phyloP scores from a whole-genome alignment of 331 rosid species.

The Malus hybrid region DNA sequence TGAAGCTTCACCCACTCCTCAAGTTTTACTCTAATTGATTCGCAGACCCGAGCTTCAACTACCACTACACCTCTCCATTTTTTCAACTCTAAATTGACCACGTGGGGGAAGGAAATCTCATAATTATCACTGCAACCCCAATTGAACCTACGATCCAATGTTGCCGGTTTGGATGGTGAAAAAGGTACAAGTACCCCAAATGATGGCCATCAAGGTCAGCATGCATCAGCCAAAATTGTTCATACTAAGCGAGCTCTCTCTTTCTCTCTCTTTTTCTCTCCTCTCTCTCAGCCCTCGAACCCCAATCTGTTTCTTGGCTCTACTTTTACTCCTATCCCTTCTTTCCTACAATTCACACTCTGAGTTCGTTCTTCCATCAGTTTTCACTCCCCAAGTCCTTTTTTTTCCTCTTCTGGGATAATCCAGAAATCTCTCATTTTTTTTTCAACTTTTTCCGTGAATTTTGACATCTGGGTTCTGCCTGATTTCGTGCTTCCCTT shows the following conservation, averaged over 20 bases:
- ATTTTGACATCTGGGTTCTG: background rate
- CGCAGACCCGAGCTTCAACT: too few species aligned
- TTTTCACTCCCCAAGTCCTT: slow-evolving; percentile 6
- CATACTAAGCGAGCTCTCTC: background rate
- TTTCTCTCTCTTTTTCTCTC: background rate
- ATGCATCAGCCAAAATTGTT: too few species aligned
- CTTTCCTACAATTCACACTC: slow-evolving; percentile 18
- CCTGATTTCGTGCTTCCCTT: background rate
- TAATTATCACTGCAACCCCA: background rate
- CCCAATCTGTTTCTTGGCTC: slow-evolving; percentile 1
- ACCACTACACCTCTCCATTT: too few species aligned
- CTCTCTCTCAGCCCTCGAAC: background rate
- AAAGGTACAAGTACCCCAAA: too few species aligned
- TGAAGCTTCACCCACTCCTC: too few species aligned
- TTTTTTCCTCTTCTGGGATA: background rate
- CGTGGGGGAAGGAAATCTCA: too few species aligned
- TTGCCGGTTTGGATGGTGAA: too few species aligned
- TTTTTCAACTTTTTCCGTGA: background rate
- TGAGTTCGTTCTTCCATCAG: slow-evolving; percentile 2
- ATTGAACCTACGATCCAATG: too few species aligned
- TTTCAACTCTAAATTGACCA: too few species aligned
- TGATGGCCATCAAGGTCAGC: too few species aligned
- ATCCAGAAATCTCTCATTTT: background rate
- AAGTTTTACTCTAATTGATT: too few species aligned
- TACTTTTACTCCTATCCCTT: slow-evolving; percentile 2